A percentile compares a stretch with the other conserved stretches of the same genome.
Evolutionary conservation across 371 early-diverging fungal species (phyloP).

Genomic region (Actinomortierella ambigua): DNA sequence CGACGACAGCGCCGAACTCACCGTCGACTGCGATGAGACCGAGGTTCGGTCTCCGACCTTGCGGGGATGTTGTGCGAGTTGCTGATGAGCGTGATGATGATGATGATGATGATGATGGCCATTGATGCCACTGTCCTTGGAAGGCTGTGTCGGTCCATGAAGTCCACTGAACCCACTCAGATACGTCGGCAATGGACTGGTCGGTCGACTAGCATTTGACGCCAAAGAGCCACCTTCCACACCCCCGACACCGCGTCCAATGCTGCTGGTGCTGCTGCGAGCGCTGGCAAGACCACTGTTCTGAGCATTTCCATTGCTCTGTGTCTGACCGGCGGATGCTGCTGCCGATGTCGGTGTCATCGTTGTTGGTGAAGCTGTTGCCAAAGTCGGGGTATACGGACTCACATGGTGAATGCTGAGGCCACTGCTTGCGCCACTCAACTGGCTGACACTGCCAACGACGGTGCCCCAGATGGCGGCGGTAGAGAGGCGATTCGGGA

Average conservation of each 20-base stretch:
- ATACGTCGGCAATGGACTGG: slow-evolving; percentile 34
- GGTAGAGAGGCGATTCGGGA: slow-evolving; percentile 37
- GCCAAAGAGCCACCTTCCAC: not conserved
- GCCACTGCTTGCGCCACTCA: slow-evolving; percentile 45
- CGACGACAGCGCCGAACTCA: slow-evolving; percentile 31
- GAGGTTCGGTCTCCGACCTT: slow-evolving; percentile 38
- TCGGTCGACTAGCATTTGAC: slow-evolving; percentile 21
- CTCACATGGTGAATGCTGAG: slow-evolving; percentile 34
- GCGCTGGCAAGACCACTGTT: slow-evolving; percentile 18
- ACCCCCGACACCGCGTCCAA: slow-evolving; percentile 4
- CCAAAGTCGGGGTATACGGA: slow-evolving; percentile 1
- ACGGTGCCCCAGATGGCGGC: slow-evolving; percentile 42
- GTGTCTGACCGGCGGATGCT: not conserved
- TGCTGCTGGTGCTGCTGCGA: slow-evolving; percentile 31
- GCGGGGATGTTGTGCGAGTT: not conserved
- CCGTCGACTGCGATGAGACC: slow-evolving; percentile 35
- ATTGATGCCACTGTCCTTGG: no score
- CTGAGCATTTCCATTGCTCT: not conserved
- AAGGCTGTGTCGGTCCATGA: slow-evolving; percentile 29
- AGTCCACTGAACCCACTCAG: slow-evolving; percentile 19
- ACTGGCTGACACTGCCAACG: slow-evolving; percentile 41
- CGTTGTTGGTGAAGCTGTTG: slow-evolving; percentile 5
- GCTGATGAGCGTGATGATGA: slow-evolving; percentile 7
- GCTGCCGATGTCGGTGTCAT: slow-evolving; percentile 13
- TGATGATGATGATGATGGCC: not conserved